These are phyloP conservation scores for Metschnikowia koreensis DNA, from an alignment of 805 yeast genomes.

Conservation along the genomic window DNA sequence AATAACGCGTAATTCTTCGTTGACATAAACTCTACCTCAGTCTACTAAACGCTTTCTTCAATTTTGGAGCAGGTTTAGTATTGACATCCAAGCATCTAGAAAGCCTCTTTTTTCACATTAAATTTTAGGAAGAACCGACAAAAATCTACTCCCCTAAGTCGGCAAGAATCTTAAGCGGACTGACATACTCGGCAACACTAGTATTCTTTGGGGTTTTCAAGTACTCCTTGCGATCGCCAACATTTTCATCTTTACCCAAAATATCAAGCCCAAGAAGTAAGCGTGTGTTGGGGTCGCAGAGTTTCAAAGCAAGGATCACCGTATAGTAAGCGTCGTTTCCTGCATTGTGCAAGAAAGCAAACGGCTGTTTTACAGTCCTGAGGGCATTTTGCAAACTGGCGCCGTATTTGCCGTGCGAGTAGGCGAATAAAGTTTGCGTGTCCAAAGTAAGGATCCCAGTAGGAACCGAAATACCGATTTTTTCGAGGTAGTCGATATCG, in stretches of 20 bases:
- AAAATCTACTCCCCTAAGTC: not conserved
- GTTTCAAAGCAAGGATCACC: constrained; percentile 22
- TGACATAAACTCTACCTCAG: too few species aligned
- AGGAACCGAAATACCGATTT: constrained; percentile 11
- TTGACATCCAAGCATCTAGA: too few species aligned
- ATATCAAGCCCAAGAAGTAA: constrained; percentile 2
- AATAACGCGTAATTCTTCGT: too few species aligned
- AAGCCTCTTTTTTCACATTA: too few species aligned
- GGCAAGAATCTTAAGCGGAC: not conserved
- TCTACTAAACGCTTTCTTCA: too few species aligned
- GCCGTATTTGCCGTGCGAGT: constrained; percentile 17
- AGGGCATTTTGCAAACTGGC: constrained; percentile 22
- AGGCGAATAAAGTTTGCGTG: constrained; percentile 16
- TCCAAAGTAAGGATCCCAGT: constrained; percentile 15
- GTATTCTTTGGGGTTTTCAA: constrained; percentile 1
- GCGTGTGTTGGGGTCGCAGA: constrained; percentile 21
- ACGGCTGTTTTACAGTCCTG: constrained; percentile 20
- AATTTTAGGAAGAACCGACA: too few species aligned
- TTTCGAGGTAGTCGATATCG: constrained; percentile 14
- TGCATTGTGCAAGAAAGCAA: constrained; percentile 25
- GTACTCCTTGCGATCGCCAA: constrained; percentile 7
- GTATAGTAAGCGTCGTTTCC: constrained; percentile 29
- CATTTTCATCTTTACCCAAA: constrained; percentile 1
- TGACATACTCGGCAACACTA: not conserved
- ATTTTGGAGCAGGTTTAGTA: too few species aligned